Percentiles rank a stretch among this genome's conserved stretches.
phyloP scores from a whole-genome alignment of 108 stramenopile species.

The Craspedostauros australis region DNA sequence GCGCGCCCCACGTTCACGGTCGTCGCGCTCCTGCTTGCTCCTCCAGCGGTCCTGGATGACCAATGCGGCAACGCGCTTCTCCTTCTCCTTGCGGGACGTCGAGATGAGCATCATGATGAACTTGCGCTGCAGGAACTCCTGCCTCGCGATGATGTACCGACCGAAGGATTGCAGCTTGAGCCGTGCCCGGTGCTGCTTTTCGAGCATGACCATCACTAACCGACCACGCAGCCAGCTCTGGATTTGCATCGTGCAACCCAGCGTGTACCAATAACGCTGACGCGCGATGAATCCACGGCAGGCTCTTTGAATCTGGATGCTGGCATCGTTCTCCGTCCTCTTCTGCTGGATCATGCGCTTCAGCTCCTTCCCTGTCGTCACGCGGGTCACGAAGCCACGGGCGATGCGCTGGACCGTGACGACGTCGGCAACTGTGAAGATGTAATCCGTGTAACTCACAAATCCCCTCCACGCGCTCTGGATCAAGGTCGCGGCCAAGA shows the following conservation, averaged over 20 bases:
- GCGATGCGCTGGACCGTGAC: conserved; percentile 51
- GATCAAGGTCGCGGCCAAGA: conserved; percentile 45
- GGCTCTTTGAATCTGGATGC: conserved; percentile 48
- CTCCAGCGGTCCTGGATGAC: conserved; percentile 15
- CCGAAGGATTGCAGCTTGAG: conserved; percentile 25
- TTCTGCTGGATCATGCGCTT: background rate
- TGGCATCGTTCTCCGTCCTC: background rate
- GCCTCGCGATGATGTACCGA: conserved; percentile 20
- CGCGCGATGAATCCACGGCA: conserved; percentile 60
- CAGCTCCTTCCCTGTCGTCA: conserved; percentile 7
- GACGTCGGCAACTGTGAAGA: conserved; percentile 54
- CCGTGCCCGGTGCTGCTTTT: conserved; percentile 9
- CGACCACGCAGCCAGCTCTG: conserved; percentile 39
- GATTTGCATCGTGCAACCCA: conserved; percentile 50
- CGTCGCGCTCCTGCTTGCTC: conserved; percentile 8
- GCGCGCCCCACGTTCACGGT: conserved; percentile 38
- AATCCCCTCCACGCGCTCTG: conserved; percentile 62
- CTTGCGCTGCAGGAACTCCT: conserved; percentile 28
- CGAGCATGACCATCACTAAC: conserved; percentile 3
- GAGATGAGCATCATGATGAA: conserved; percentile 21
- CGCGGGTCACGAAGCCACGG: conserved; percentile 25
- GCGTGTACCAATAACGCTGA: conserved; percentile 35
- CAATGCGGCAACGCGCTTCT: conserved; percentile 14
- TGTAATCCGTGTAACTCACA: conserved; percentile 48
- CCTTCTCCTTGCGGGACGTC: conserved; percentile 14